phyloP scores from a whole-genome alignment of 2,329 filamentous ascomycete genomes.

The Xylariaceae sp. region DNA sequence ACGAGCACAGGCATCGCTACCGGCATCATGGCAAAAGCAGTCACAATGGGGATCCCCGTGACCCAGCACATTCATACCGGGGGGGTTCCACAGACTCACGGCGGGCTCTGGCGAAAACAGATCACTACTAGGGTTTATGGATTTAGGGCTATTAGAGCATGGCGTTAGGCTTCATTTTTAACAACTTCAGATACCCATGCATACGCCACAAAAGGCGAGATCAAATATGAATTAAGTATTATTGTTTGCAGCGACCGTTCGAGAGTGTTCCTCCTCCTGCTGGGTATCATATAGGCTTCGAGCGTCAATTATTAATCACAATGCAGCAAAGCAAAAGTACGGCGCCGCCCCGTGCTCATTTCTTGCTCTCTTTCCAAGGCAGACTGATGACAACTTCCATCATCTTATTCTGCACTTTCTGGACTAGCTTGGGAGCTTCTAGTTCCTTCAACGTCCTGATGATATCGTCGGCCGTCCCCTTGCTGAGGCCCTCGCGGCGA shows the following conservation, averaged over 20 bases:
- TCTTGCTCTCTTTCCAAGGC: slow-evolving; percentile 42
- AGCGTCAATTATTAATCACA: not conserved
- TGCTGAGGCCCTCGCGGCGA: slow-evolving; percentile 54
- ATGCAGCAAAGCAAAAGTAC: slow-evolving; percentile 1
- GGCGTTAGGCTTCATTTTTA: slow-evolving; percentile 17
- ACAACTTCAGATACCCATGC: slow-evolving; percentile 24
- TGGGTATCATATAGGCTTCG: slow-evolving; percentile 11
- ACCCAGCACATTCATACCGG: not conserved
- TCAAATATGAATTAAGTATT: slow-evolving; percentile 6
- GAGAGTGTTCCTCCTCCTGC: not conserved
- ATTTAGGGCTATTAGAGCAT: slow-evolving; percentile 4
- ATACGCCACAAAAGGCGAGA: not conserved
- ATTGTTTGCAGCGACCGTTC: not conserved
- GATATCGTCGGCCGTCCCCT: slow-evolving; percentile 54
- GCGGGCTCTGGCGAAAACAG: slow-evolving; percentile 14
- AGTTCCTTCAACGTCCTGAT: slow-evolving; percentile 50
- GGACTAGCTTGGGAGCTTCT: slow-evolving; percentile 52
- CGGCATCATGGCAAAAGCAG: slow-evolving; percentile 4
- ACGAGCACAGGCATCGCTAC: not conserved
- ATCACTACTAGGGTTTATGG: slow-evolving; percentile 24
- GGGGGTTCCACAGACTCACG: no score
- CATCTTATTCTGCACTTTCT: slow-evolving; percentile 47
- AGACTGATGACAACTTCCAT: slow-evolving; percentile 47
- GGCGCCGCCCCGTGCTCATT: slow-evolving; percentile 6
- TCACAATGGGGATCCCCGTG: slow-evolving; percentile 4